Base-by-base conservation (phyloP, 1,284 basidiomycete genomes). In the Hypsizygus ulmarius region DNA sequence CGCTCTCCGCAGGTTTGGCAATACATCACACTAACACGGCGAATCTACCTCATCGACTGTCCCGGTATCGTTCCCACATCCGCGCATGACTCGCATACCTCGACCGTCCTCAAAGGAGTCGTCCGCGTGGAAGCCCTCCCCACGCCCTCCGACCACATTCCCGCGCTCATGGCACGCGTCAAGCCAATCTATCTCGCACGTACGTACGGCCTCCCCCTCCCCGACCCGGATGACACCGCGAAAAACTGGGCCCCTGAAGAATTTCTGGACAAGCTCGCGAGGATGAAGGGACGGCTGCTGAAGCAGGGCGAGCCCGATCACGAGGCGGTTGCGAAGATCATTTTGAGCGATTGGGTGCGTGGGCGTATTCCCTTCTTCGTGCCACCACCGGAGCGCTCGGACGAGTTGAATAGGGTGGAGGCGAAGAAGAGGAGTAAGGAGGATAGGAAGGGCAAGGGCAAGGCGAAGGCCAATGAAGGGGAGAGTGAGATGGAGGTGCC, bases 31-130 rank as follows among this genome's bases (percentile, higher is more conserved):
- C 77, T 99, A 44, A 98, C 96, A 61, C 84, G 89, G 52, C 83
- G 92, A 53, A 99, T 99, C 67, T 99, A 98, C 76, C 86, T 99
- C 56, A 97, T 99, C 73, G 97, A 99, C 73, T 99, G 96, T 66
- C 96, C 96, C 25, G 96, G 97, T 52, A 93, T 99, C 65, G 97
- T 99, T 1, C 97, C 97, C 1, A 87, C 94, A 19, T 95, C 93
- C 29, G 88, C 93, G 19, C 74, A 84, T 50, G 96, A 99, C 68
- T 84, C 90, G 1, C 90, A 97, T 64, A 94, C 94, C 0, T 83
- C 86, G 39, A 98, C 88, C 1, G 97, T 99, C 25, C 80, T 99
- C 52, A 99, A 99, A 70, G 97, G 96, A 33, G 96, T 98, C 41
- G 87, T 99, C 19, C 89, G 96, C 56, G 93, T 99, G 19, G 96